Percentiles rank a stretch among this genome's conserved stretches.
phyloP scores from a whole-genome alignment of 2,329 filamentous ascomycete genomes.

The Gyromitra esculenta region DNA sequence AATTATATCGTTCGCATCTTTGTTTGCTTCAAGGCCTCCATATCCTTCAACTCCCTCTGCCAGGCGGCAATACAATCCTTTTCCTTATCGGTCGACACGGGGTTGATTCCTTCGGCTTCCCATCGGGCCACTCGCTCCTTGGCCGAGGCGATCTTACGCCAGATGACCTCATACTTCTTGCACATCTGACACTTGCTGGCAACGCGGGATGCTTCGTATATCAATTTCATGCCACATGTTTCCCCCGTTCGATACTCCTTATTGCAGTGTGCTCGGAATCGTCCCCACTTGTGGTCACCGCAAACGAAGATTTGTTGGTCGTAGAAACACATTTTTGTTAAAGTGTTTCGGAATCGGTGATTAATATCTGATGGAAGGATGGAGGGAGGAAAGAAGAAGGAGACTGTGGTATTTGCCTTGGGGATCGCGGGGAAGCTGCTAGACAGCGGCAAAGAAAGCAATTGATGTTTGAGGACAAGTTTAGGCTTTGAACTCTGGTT shows the following conservation, averaged over 20 bases:
- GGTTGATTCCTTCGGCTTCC: conserved; percentile 58
- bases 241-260: conserved; percentile 96
- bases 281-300: conserved; percentile 93
- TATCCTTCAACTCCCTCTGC: conserved; percentile 58
- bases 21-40: conserved; percentile 57
- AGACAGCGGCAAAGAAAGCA: conserved; percentile 48
- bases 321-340: conserved; percentile 87
- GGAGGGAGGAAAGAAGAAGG: conserved; percentile 42
- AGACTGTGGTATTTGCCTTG: conserved; percentile 52
- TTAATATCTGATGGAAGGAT: conserved; percentile 54
- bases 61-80: conserved; percentile 56
- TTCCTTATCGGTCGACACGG: conserved; percentile 58
- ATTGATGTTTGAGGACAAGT: conserved; percentile 49
- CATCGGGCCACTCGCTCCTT: conserved; percentile 58
- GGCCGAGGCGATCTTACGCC: conserved; percentile 57
- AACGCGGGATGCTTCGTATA: conserved; percentile 76
- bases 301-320: conserved; percentile 86
- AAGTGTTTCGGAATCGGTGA: conserved; percentile 53
- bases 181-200: conserved; percentile 80
- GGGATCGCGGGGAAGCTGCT: conserved; percentile 52
- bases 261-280: conserved; percentile 90
- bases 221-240: conserved; percentile 92
- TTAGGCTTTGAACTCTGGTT: conserved; percentile 40
- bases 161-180: conserved; percentile 75
- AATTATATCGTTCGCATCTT: conserved; percentile 57